Evolutionary conservation across 1,139 yeast genomes (phyloP).

Genomic region (Candida sp.): DNA sequence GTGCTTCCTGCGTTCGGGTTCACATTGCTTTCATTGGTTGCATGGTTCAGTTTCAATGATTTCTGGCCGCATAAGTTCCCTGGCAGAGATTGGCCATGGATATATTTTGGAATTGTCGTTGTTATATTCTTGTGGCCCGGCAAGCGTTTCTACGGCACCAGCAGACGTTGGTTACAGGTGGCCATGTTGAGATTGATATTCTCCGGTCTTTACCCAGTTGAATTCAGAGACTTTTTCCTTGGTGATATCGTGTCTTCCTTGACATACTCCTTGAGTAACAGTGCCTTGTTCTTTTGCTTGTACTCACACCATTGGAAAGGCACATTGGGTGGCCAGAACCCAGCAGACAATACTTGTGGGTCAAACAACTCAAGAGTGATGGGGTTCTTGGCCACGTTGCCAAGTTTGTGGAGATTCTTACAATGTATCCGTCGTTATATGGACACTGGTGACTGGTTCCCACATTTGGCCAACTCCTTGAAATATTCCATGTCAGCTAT

Average conservation of each 20-base stretch:
- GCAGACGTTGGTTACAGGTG: constrained; percentile 76
- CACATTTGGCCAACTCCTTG: constrained; percentile 90
- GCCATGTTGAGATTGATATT: constrained; percentile 74
- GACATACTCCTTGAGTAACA: constrained; percentile 85
- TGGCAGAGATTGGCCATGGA: constrained; percentile 82
- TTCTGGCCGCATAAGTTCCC: constrained; percentile 66
- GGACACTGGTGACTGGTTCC: constrained; percentile 96
- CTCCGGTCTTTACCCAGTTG: constrained; percentile 93
- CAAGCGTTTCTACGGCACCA: constrained; percentile 50
- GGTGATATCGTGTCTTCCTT: constrained; percentile 92
- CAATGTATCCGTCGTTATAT: constrained; percentile 92
- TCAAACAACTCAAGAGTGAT: constrained; percentile 74
- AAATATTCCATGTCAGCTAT: constrained; percentile 72
- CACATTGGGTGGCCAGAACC: constrained; percentile 35
- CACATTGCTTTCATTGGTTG: constrained; percentile 59
- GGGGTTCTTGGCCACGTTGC: constrained; percentile 86
- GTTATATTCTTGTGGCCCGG: constrained; percentile 68
- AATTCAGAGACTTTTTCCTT: constrained; percentile 89
- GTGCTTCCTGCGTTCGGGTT: constrained; percentile 65
- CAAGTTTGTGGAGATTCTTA: constrained; percentile 88
- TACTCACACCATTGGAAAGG: constrained; percentile 75
- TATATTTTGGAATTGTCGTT: constrained; percentile 62
- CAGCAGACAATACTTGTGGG: constrained; percentile 59
- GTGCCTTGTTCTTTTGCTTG: constrained; percentile 84
- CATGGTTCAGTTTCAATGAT: constrained; percentile 77